Evolutionary conservation across 108 stramenopile genomes (phyloP), one percentile per base, ranked within the genome.

Genomic region (Cylindrotheca closterium): DNA sequence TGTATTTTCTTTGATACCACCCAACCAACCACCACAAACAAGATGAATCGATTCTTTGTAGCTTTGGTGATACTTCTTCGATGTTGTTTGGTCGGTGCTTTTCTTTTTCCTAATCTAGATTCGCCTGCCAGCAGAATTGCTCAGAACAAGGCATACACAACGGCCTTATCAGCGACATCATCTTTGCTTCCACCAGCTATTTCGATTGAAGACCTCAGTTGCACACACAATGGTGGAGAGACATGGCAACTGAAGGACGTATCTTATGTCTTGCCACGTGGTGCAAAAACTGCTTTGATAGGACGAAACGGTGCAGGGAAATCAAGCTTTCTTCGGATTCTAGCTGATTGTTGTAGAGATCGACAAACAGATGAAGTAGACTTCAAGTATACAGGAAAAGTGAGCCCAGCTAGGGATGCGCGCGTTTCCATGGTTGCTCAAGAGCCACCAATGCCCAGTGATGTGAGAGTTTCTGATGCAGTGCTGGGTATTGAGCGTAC

Each of bases 291-390:
- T 8, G 84, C 85, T 27, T 64, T 93, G 49, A 83, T 93, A 3
- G 91, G 91, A 12, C 30, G 83, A 22, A 92, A 92, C 63, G 91
- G 81, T n/a, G 71, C 86, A 23, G 91, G 91, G 10, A 92, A 92
- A 59, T 76, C 73, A 3, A 88, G 86, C 2, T 78, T 93, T 32
- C 62, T 93, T 23, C 65, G 76, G 47, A 87, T 93, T 31, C 46
- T 93, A 0, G 84, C 88, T 10, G 83, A 85, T 58, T 56, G 80
- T 2, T 71, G 62, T 28, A 62, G 75, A 12, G 73, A 57, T 42
- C 58, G 42, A 34, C 3, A 46, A 32, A 4, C 65, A 74, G 24
- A 78, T 68, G 23, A 65, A 42, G 54, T 59, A 24, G 46, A 70
- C 52, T 70, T 58, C 52, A 70, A 77, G 23, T 93, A 86, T 55